Evolutionary conservation across 2,329 filamentous ascomycete species (phyloP).

Genomic region (Clonostachys rhizophaga): DNA sequence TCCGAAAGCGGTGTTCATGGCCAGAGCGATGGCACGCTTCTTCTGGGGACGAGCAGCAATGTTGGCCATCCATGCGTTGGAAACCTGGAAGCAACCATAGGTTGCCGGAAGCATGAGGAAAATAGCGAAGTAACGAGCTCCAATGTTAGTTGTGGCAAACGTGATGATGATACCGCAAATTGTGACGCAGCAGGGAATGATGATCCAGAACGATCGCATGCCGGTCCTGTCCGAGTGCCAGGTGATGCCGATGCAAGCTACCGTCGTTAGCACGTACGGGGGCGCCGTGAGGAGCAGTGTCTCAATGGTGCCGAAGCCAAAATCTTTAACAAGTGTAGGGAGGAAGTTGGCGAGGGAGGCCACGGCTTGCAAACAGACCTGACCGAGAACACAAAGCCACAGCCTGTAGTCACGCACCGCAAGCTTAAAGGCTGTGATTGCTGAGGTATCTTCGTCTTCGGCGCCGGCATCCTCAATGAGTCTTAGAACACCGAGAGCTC

Average conservation of each 20-base stretch:
- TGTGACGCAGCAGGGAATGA: conserved; percentile 8
- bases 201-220: conserved; percentile 12
- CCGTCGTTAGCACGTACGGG: conserved; percentile 17
- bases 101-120: conserved; percentile 12
- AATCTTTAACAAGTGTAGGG: conserved; percentile 17
- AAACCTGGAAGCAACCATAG: conserved; percentile 9
- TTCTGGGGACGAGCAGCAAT: conserved; percentile 13
- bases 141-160: conserved; percentile 8
- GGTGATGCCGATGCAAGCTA: conserved; percentile 17
- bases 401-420: conserved; percentile 13
- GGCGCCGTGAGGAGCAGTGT: conserved; percentile 19
- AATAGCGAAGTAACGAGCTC: conserved; percentile 11
- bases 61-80: conserved; percentile 17
- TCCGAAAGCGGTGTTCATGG: conserved; percentile 15
- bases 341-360: conserved; percentile 22
- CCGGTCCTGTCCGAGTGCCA: conserved; percentile 18
- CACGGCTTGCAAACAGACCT: conserved; percentile 18
- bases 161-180: conserved; percentile 12
- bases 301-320: conserved; percentile 15
- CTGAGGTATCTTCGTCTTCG: conserved; percentile 27
- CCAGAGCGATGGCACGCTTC: conserved; percentile 13
- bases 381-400: conserved; percentile 15
- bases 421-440: conserved; percentile 13
- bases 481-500: conserved; percentile 52
- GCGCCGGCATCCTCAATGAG: conserved; percentile 61